phyloP scores from a whole-genome alignment of 306 rosid species.

The Fragaria iinumae region DNA sequence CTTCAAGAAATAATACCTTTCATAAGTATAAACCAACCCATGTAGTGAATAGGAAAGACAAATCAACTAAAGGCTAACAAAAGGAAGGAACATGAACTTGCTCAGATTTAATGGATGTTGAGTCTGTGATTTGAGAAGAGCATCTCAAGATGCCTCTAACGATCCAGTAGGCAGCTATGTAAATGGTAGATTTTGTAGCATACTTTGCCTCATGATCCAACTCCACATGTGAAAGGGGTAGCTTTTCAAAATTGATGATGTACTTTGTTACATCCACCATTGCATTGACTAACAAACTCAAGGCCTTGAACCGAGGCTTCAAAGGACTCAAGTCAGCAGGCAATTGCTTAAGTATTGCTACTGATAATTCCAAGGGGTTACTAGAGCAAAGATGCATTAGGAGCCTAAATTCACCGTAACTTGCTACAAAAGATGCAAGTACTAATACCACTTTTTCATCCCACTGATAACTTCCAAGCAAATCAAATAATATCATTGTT shows the following conservation, averaged over 20 bases:
- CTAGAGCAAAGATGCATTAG: conserved; percentile 35
- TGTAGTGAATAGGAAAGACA: not conserved
- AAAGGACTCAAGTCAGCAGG: conserved; percentile 29
- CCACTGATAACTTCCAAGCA: conserved; percentile 51
- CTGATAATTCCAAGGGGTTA: conserved; percentile 42
- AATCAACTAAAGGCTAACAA: conserved; percentile 17
- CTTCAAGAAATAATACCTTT: conserved; percentile 23
- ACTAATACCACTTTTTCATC: conserved; percentile 58
- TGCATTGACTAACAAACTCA: conserved; percentile 45
- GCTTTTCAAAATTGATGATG: conserved; percentile 53
- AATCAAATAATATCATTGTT: conserved; percentile 52
- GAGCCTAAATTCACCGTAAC: conserved; percentile 55
- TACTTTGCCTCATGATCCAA: conserved; percentile 26
- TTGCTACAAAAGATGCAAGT: conserved; percentile 55
- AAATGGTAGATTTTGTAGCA: conserved; percentile 29
- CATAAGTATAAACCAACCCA: not conserved
- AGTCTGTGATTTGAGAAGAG: conserved; percentile 43
- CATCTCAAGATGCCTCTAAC: conserved; percentile 52
- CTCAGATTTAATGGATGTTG: conserved; percentile 43
- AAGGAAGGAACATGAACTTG: conserved; percentile 68
- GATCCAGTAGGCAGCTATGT: conserved; percentile 57
- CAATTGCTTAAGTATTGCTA: conserved; percentile 42
- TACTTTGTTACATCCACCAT: conserved; percentile 53
- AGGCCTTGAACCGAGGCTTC: conserved; percentile 40
- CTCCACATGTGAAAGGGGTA: conserved; percentile 35